Evolutionary conservation across 192 early-diverging fungal species (phyloP).

Genomic region (Backusella circina): DNA sequence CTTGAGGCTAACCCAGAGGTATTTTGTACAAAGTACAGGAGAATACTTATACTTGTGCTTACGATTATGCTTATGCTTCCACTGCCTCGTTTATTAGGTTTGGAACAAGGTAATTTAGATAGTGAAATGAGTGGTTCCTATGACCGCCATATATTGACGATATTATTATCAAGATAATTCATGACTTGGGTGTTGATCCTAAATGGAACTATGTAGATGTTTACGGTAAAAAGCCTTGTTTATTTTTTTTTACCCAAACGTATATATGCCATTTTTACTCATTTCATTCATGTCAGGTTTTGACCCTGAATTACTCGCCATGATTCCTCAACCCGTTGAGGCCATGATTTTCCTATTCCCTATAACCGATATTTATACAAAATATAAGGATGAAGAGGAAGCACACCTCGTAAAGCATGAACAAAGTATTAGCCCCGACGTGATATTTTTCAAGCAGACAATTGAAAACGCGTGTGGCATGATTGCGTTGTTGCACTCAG

Average conservation of each 20-base stretch:
- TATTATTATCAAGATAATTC: conserved; percentile 45
- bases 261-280: neutral
- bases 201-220: conserved; percentile 77
- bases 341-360: conserved; percentile 92
- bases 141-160: neutral
- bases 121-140: neutral
- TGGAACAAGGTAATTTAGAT: conserved; percentile 63
- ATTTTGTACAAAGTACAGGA: conserved; percentile 6
- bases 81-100: no score
- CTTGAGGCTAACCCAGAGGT: conserved; percentile 89
- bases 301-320: conserved; percentile 76
- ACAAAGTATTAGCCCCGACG: conserved; percentile 50
- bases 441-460: conserved; percentile 84
- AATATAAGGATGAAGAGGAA: conserved; percentile 47
- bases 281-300: conserved; percentile 49
- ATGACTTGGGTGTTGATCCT: conserved; percentile 62
- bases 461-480: conserved; percentile 94
- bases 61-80: neutral
- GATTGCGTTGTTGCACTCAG: conserved; percentile 87
- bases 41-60: neutral
- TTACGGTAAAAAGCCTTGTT: conserved; percentile 45
- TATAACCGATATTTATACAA: conserved; percentile 55
- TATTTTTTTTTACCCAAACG: no score
- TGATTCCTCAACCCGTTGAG: conserved; percentile 79
- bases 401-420: conserved; percentile 39